These are phyloP conservation scores for Trametes polyzona DNA, from an alignment of 1,284 basidiomycete species.

Conservation along the genomic window DNA sequence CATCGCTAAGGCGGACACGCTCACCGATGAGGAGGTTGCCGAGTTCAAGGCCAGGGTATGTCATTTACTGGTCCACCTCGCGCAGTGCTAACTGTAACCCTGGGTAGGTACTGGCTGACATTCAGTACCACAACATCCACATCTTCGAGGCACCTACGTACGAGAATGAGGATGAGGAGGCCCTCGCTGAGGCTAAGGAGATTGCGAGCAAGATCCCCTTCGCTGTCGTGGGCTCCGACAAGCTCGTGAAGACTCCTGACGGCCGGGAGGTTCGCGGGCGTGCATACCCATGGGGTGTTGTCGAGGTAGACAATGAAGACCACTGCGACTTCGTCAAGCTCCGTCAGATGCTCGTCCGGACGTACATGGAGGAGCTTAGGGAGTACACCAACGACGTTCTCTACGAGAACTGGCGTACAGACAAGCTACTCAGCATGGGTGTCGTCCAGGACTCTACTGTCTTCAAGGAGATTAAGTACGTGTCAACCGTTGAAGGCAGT, in stretches of 20 bases:
- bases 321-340: slow-evolving; percentile 99
- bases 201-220: slow-evolving; percentile 98
- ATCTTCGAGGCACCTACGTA: slow-evolving; percentile 97
- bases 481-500: slow-evolving; percentile 27
- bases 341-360: slow-evolving; percentile 96
- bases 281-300: slow-evolving; percentile 95
- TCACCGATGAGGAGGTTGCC: slow-evolving; percentile 93
- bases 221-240: slow-evolving; percentile 93
- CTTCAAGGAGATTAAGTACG: slow-evolving; percentile 98
- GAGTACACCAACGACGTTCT: slow-evolving; percentile 93
- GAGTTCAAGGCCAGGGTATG: slow-evolving; percentile 90
- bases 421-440: slow-evolving; percentile 94
- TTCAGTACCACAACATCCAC: slow-evolving; percentile 90
- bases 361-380: slow-evolving; percentile 97
- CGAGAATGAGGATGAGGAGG: slow-evolving; percentile 97
- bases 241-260: slow-evolving; percentile 78
- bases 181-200: slow-evolving; percentile 92
- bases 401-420: slow-evolving; percentile 96
- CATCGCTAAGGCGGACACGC: slow-evolving; percentile 95
- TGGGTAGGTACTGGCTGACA: slow-evolving; percentile 83
- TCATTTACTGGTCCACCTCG: background rate
- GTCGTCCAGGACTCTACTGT: slow-evolving; percentile 95
- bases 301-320: slow-evolving; percentile 97
- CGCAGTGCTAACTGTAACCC: background rate
- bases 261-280: slow-evolving; percentile 91